Percentiles rank a stretch among this genome's conserved stretches.
Evolutionary conservation across 495 filamentous ascomycete species (phyloP).

Genomic region (Aspergillus olivimuriae): DNA sequence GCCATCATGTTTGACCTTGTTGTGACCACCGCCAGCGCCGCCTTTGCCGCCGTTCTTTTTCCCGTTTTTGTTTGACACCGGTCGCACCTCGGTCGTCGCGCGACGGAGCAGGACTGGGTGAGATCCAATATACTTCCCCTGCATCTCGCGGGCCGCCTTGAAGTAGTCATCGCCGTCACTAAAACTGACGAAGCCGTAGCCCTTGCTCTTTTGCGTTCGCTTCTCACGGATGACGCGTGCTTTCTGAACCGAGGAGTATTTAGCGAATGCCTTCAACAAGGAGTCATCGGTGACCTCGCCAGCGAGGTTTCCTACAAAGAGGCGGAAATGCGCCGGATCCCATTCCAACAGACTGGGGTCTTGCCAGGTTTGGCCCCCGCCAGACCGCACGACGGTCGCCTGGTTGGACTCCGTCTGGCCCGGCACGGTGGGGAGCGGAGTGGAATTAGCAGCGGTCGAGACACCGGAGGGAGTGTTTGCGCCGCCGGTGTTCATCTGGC

Average conservation of each 20-base stretch:
- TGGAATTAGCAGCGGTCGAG: slow-evolving; percentile 24
- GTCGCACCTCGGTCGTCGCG: slow-evolving; percentile 84
- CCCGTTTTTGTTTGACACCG: slow-evolving; percentile 45
- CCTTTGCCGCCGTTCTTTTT: slow-evolving; percentile 39
- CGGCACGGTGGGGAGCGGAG: slow-evolving; percentile 28
- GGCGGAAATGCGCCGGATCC: slow-evolving; percentile 90
- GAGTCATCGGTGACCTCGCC: slow-evolving; percentile 97
- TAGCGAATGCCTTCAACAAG: slow-evolving; percentile 83
- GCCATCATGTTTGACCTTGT: slow-evolving; percentile 53
- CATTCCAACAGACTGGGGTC: slow-evolving; percentile 85
- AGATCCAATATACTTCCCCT: slow-evolving; percentile 97
- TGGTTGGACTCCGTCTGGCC: slow-evolving; percentile 41
- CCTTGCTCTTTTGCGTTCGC: slow-evolving; percentile 88
- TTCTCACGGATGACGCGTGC: slow-evolving; percentile 96
- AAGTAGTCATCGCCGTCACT: slow-evolving; percentile 94
- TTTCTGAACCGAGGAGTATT: slow-evolving; percentile 82
- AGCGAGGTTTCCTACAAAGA: slow-evolving; percentile 96
- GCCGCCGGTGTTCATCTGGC: slow-evolving; percentile 21
- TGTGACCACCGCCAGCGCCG: slow-evolving; percentile 21
- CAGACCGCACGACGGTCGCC: slow-evolving; percentile 75
- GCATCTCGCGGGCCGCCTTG: slow-evolving; percentile 91
- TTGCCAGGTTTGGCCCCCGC: slow-evolving; percentile 85
- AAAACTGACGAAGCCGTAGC: slow-evolving; percentile 95
- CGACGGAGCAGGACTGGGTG: slow-evolving; percentile 83
- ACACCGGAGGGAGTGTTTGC: slow-evolving; percentile 38